Base-by-base conservation (phyloP, 1,139 yeast genomes). In the Suhomyces guaymorum region DNA sequence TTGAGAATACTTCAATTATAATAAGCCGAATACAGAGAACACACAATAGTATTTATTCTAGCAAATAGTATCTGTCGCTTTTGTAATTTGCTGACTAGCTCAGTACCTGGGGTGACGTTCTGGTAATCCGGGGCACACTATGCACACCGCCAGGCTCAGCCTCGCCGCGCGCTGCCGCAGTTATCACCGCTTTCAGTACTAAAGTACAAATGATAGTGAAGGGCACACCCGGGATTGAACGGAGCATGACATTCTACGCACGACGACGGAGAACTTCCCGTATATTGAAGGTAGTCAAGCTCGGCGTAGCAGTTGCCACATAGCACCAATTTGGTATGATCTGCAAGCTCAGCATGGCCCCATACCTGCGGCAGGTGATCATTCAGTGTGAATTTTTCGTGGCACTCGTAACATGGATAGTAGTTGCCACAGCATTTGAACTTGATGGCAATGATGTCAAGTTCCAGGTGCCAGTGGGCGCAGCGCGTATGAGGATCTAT, bases 321-420 rank as follows among this genome's bases (percentile, higher is more conserved):
- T 7, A 68, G 46, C 8, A 70, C 48, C 21, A 65, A 68, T 20
- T 30, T 35, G 15, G 26, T 42, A 4, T 47, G 38, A 10, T 42
- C 11, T 2, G n/a, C n/a, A n/a, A 54, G 38, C 9, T 54, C 58
- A 2, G 25, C 12, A 26, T 26, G 35, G 26, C 47, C 29, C 56
- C 63, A 60, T 26, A 48, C 47, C 18, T 32, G 26, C 5, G 49
- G 30, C 5, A 26, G 30, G 33, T 61, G 66, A 17, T 31, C 31
- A 5, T 33, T 23, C 9, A 15, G 16, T 17, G 25, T 19, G 18
- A 14, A 15, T 14, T 52, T 56, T 9, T 46, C 42, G 42, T 70
- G 75, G 43, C 75, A 70, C 46, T 65, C 44, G 47, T 50, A 66
- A 48, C 75, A 70, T 2, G 74, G 72, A 40, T 54, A 70, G 39